phyloP scores from a whole-genome alignment of 106 monocot species.

The Posidonia australis region DNA sequence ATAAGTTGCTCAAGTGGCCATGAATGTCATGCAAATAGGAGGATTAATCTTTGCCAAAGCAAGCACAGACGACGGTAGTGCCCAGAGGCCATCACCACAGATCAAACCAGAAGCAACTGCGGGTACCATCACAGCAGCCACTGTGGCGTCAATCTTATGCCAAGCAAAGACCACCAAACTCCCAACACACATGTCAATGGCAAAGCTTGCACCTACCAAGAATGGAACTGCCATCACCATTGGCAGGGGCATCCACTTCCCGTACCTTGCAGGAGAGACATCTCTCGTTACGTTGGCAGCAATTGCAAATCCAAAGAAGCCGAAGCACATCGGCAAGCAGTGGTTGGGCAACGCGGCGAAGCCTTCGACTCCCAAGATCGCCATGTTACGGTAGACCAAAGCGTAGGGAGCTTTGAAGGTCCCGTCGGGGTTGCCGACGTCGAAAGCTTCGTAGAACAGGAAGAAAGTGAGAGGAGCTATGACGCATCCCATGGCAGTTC shows the following conservation, averaged over 20 bases:
- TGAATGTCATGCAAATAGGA: slow-evolving; percentile 68
- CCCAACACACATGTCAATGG: slow-evolving; percentile 78
- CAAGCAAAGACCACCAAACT: slow-evolving; percentile 56
- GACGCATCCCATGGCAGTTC: slow-evolving; percentile 76
- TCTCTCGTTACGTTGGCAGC: slow-evolving; percentile 47
- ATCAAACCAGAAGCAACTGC: slow-evolving; percentile 58
- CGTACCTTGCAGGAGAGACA: slow-evolving; percentile 38
- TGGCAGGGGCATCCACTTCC: slow-evolving; percentile 70
- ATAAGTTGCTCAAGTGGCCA: no score
- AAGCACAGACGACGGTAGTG: slow-evolving; percentile 47
- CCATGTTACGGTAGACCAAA: slow-evolving; percentile 86
- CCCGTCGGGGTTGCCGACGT: slow-evolving; percentile 73
- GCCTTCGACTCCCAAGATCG: slow-evolving; percentile 77
- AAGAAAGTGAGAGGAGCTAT: slow-evolving; percentile 68
- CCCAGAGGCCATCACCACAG: slow-evolving; percentile 69
- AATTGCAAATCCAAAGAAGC: slow-evolving; percentile 78
- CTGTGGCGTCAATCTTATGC: slow-evolving; percentile 6
- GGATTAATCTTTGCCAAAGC: slow-evolving; percentile 52
- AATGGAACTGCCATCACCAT: slow-evolving; percentile 96
- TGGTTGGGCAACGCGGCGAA: slow-evolving; percentile 71
- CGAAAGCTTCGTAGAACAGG: slow-evolving; percentile 81
- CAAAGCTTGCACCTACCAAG: slow-evolving; percentile 70
- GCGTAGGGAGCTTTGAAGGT: slow-evolving; percentile 79
- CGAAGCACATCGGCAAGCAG: slow-evolving; percentile 77
- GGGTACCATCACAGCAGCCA: slow-evolving; percentile 28